phyloP scores from a whole-genome alignment of 2,329 filamentous ascomycete genomes.

The Camptophora hylomeconis region DNA sequence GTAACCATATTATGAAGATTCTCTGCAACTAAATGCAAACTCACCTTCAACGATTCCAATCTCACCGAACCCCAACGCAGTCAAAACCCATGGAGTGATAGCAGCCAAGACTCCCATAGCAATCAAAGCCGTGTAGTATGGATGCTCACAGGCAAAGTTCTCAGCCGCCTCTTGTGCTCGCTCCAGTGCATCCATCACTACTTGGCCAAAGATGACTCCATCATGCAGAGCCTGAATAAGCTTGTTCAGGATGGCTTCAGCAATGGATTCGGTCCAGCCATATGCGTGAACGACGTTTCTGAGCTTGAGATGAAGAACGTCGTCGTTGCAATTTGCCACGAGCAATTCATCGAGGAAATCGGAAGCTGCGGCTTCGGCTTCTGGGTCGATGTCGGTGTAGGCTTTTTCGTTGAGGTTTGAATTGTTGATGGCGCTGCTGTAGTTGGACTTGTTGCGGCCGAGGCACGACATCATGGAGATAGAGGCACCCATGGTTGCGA shows the following conservation, averaged over 20 bases:
- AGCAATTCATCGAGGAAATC: neutral
- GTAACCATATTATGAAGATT: too few species aligned
- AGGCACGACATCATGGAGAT: too few species aligned
- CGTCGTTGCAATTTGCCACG: neutral
- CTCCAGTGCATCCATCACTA: constrained; percentile 10
- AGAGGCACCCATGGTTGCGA: too few species aligned
- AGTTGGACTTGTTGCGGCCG: too few species aligned
- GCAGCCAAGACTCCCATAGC: constrained; percentile 18
- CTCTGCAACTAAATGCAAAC: constrained; percentile 1
- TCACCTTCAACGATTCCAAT: constrained; percentile 17
- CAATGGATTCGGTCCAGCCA: constrained; percentile 11
- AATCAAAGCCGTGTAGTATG: constrained; percentile 16
- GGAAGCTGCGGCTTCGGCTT: neutral
- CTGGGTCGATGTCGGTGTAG: too few species aligned
- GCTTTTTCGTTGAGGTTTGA: too few species aligned
- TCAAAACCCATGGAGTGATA: constrained; percentile 18
- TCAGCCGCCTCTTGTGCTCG: constrained; percentile 11
- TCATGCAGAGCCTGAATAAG: constrained; percentile 10
- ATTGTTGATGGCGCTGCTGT: too few species aligned
- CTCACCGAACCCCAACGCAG: constrained; percentile 19
- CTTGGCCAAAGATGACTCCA: constrained; percentile 9
- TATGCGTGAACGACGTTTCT: constrained; percentile 7
- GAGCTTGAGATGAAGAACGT: neutral
- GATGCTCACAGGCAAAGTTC: constrained; percentile 17
- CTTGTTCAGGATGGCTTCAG: constrained; percentile 9